Evolutionary conservation across 2,329 filamentous ascomycete genomes (phyloP).

Genomic region (Colletotrichum abscissum): DNA sequence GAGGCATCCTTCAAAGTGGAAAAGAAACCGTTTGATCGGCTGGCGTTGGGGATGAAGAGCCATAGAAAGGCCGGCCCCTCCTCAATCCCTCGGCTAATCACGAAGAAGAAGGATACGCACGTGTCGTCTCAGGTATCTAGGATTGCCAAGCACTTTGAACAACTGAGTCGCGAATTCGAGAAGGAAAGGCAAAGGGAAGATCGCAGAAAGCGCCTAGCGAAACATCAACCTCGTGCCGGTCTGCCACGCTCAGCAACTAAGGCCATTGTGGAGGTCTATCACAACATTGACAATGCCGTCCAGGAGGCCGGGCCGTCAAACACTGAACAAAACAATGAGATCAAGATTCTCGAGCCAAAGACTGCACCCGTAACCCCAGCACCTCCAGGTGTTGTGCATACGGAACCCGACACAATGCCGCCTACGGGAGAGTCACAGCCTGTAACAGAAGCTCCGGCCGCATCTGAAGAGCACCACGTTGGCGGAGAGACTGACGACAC

Average conservation of each 20-base stretch:
- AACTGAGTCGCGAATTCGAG: conserved; percentile 95
- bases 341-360: conserved; percentile 31
- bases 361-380: conserved; percentile 27
- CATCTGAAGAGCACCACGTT: conserved; percentile 30
- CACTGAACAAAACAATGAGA: conserved; percentile 52
- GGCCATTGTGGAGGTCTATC: conserved; percentile 95
- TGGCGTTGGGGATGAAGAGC: conserved; percentile 74
- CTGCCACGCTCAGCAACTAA: conserved; percentile 90
- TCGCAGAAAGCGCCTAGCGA: conserved; percentile 82
- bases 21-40: conserved; percentile 81
- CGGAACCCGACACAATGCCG: conserved; percentile 31
- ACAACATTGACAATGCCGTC: conserved; percentile 92
- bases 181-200: conserved; percentile 87
- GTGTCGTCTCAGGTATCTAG: conserved; percentile 92
- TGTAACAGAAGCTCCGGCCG: conserved; percentile 20
- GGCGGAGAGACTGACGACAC: conserved; percentile 47
- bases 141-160: conserved; percentile 96
- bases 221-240: conserved; percentile 80
- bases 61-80: conserved; percentile 71
- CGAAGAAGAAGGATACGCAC: conserved; percentile 78
- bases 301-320: conserved; percentile 78
- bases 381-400: conserved; percentile 19
- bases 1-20: conserved; percentile 66
- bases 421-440: conserved; percentile 7
- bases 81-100: conserved; percentile 88